These are phyloP conservation scores for Arthrobotrys sphaeroides DNA, from an alignment of 2,329 filamentous ascomycete species.

Conservation along the genomic window DNA sequence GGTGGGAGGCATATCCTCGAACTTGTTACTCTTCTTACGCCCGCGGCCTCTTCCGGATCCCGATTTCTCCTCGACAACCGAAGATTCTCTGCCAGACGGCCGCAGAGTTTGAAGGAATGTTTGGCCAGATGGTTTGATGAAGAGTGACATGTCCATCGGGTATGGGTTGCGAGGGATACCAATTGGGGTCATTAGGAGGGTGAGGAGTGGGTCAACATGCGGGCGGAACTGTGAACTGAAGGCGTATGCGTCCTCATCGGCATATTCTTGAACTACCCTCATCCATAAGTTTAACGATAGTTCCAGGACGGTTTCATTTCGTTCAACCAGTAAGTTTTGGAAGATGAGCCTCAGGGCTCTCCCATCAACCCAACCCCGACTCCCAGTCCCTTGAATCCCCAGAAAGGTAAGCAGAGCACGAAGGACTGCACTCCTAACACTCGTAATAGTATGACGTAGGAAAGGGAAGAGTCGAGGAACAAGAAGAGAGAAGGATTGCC, in stretches of 20 bases:
- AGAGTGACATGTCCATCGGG: constrained; percentile 86
- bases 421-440: constrained; percentile 89
- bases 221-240: constrained; percentile 77
- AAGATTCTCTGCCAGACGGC: constrained; percentile 55
- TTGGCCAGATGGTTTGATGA: constrained; percentile 91
- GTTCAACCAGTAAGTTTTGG: constrained; percentile 93
- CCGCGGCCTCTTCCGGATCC: constrained; percentile 73
- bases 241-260: constrained; percentile 69
- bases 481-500: constrained; percentile 83
- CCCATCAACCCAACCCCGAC: constrained; percentile 90
- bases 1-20: constrained; percentile 72
- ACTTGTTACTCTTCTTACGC: constrained; percentile 80
- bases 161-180: constrained; percentile 90
- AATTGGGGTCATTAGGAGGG: constrained; percentile 86
- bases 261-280: constrained; percentile 76
- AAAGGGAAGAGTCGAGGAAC: constrained; percentile 96
- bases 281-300: constrained; percentile 89
- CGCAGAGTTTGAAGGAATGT: constrained; percentile 70
- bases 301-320: constrained; percentile 76
- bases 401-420: constrained; percentile 93
- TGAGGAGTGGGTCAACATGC: constrained; percentile 82
- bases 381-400: constrained; percentile 79
- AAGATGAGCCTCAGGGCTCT: constrained; percentile 88
- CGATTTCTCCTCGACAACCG: constrained; percentile 60
- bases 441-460: constrained; percentile 94